Conservation (phyloP, 2,329 filamentous ascomycete species). For the Rutstroemia sydowiana region DNA sequence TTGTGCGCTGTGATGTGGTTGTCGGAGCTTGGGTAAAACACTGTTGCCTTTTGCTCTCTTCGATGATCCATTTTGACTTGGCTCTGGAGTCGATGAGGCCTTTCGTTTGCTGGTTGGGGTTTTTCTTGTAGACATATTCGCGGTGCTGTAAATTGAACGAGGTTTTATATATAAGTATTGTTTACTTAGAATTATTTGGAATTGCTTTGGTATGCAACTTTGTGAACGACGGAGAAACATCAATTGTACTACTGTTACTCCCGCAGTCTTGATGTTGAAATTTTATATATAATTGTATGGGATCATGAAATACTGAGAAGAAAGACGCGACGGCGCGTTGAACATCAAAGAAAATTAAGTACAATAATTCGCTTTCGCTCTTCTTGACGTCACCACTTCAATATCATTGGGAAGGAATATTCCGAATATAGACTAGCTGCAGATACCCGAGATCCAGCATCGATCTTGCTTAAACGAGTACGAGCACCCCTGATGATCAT, state of each 20-base stretch:
- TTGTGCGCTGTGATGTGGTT: constrained; percentile 28
- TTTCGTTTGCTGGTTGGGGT: constrained; percentile 22
- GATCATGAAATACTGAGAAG: neutral
- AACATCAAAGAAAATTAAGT: too few species aligned
- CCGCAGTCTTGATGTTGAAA: neutral
- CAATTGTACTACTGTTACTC: too few species aligned
- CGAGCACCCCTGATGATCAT: too few species aligned
- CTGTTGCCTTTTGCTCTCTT: constrained; percentile 21
- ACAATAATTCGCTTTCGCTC: neutral
- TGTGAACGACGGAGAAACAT: neutral
- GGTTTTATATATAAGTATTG: neutral
- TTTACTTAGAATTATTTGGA: neutral
- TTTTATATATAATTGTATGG: neutral
- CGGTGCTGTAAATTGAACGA: neutral
- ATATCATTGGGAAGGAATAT: neutral
- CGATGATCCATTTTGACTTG: constrained; percentile 1
- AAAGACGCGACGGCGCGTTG: neutral
- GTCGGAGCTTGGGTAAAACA: constrained; percentile 17
- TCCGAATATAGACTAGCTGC: neutral
- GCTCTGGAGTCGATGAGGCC: constrained; percentile 12
- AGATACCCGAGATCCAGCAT: neutral
- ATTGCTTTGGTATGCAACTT: neutral
- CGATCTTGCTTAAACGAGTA: too few species aligned
- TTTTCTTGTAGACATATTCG: neutral
- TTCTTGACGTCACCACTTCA: neutral